Base-by-base conservation (phyloP, 306 rosid genomes). In the Vicia villosa region DNA sequence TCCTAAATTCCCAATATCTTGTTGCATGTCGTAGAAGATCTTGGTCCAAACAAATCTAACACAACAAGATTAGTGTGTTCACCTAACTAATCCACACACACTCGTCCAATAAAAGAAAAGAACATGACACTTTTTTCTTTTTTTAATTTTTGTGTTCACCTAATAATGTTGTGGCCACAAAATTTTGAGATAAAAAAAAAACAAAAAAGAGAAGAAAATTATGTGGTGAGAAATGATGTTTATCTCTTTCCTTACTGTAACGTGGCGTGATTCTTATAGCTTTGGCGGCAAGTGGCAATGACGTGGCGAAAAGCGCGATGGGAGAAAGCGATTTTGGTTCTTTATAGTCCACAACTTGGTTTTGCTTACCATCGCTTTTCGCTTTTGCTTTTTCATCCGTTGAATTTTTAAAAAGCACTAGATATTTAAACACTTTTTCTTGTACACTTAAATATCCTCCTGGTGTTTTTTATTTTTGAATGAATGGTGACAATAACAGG, bases 221-320 rank as follows among this genome's bases (percentile, higher is more conserved):
- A 70, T 76, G 82, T 80, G 84, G 84, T 80, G 73, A 34, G 30
- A 6, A 73, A 58, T 41, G 54, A 59, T 74, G 47, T 32, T 8
- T 69, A 65, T 36, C 83, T 21, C 15, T 37, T 43, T 54, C 0
- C 3, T 3, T 21, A 12, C 5, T 17, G 45, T 42, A 74, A 80
- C 74, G 76, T 77, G 84, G 78, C 40, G 2, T 16, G 8, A 3
- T 0, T 22, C 5, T 10, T 54, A 58, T 47, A 45, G 37, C 13
- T 36, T 54, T 54, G 87, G 80, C 82, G 85, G 85, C 74, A 52
- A 74, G 85, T 67, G 80, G 71, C 40, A 5, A 16, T 80, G 87
- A 83, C 76, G 68, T 80, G 83, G 80, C 68, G 5, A 80, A 83
- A 83, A 83, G 85, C 46, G 85, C 74, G 74, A 65, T 14, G 20